phyloP scores from a whole-genome alignment of 495 filamentous ascomycete genomes.

The Talaromyces trachyspermus region DNA sequence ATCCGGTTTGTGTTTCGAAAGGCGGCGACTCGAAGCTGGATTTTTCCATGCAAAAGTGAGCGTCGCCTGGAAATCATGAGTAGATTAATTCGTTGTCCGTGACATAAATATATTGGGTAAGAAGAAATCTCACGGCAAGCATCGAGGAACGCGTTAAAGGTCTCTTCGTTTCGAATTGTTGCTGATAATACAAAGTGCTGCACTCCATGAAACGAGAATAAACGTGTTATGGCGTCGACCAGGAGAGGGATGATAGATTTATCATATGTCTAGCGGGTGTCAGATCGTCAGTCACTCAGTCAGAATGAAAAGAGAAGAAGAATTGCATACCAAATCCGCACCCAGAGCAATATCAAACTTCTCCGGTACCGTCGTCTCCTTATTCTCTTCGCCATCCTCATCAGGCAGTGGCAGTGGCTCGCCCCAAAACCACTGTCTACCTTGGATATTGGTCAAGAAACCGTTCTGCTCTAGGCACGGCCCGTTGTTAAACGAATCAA shows the following conservation, averaged over 20 bases:
- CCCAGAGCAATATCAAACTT: slow-evolving; percentile 43
- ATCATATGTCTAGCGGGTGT: slow-evolving; percentile 54
- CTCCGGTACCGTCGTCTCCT: neutral
- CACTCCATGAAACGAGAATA: slow-evolving; percentile 44
- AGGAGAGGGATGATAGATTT: slow-evolving; percentile 47
- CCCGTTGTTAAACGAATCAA: slow-evolving; percentile 54
- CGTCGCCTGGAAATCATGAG: neutral
- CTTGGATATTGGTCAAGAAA: slow-evolving; percentile 28
- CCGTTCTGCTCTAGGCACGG: slow-evolving; percentile 62
- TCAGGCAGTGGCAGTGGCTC: neutral
- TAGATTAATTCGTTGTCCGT: neutral
- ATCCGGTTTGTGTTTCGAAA: slow-evolving; percentile 44
- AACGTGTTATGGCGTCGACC: slow-evolving; percentile 44
- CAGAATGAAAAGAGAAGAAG: neutral
- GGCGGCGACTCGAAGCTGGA: slow-evolving; percentile 23
- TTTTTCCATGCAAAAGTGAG: neutral
- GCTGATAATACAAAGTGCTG: slow-evolving; percentile 49
- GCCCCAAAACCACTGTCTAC: slow-evolving; percentile 1
- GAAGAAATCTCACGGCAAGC: slow-evolving; percentile 45
- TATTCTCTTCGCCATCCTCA: too few species aligned
- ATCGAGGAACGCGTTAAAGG: slow-evolving; percentile 47
- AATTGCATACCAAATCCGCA: slow-evolving; percentile 39
- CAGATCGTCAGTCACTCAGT: neutral
- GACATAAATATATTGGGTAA: neutral
- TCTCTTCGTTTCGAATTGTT: slow-evolving; percentile 56